phyloP scores from a whole-genome alignment of 805 yeast species.

The Starmerella kuoi region DNA sequence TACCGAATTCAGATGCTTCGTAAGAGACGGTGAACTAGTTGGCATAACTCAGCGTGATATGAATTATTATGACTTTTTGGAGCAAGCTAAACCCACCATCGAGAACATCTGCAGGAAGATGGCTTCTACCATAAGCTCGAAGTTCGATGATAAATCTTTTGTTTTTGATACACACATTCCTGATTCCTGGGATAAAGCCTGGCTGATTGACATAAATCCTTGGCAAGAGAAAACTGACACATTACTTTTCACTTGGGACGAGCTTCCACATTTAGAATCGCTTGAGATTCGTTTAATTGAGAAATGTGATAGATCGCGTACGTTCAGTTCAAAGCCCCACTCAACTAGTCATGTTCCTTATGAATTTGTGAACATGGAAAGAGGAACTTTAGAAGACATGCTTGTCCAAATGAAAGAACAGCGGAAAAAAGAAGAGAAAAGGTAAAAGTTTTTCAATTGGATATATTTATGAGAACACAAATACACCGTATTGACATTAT shows the following conservation, averaged over 20 bases:
- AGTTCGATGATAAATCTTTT: slow-evolving; percentile 44
- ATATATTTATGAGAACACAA: too few species aligned
- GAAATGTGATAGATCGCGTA: slow-evolving; percentile 49
- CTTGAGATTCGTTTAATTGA: slow-evolving; percentile 51
- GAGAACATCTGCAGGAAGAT: slow-evolving; percentile 41
- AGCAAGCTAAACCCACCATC: slow-evolving; percentile 39
- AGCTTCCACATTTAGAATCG: slow-evolving; percentile 33
- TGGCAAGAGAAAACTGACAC: slow-evolving; percentile 69
- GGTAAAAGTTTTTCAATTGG: not conserved
- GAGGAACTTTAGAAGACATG: slow-evolving; percentile 17
- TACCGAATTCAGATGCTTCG: slow-evolving; percentile 80
- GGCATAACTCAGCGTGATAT: slow-evolving; percentile 80
- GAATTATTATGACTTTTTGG: slow-evolving; percentile 64
- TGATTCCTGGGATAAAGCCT: slow-evolving; percentile 51
- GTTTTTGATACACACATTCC: slow-evolving; percentile 79
- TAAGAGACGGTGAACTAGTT: slow-evolving; percentile 46
- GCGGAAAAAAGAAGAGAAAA: slow-evolving; percentile 1
- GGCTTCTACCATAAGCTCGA: slow-evolving; percentile 30
- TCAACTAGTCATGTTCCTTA: slow-evolving; percentile 85
- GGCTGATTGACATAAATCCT: slow-evolving; percentile 77
- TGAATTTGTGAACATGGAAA: slow-evolving; percentile 57
- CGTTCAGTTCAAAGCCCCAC: slow-evolving; percentile 71
- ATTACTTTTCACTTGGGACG: slow-evolving; percentile 73
- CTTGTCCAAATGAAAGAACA: slow-evolving; percentile 17
- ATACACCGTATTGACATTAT: not conserved